A percentile compares a stretch with the other conserved stretches of the same genome.
phyloP scores from a whole-genome alignment of 345 rosid species.

The Barbarea vulgaris region DNA sequence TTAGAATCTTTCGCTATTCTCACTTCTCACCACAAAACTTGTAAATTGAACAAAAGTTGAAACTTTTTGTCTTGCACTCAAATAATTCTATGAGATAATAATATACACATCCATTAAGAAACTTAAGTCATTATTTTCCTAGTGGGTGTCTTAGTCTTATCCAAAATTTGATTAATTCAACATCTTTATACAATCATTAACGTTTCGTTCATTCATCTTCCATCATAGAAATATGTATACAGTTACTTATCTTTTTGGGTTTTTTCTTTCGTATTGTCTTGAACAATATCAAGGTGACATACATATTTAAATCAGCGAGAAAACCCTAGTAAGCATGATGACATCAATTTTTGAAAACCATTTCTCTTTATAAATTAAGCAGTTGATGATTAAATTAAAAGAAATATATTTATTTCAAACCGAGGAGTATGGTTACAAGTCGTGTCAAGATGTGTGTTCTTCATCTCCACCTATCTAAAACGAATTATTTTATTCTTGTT shows the following conservation, averaged over 20 bases:
- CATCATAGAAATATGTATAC: constrained; percentile 18
- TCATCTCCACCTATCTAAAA: constrained; percentile 41
- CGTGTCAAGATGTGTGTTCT: constrained; percentile 47
- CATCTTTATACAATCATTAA: constrained; percentile 23
- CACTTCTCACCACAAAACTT: neutral
- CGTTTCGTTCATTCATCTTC: constrained; percentile 13
- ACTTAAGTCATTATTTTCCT: neutral
- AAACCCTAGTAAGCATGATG: constrained; percentile 24
- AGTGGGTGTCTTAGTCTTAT: constrained; percentile 35
- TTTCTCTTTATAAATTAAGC: neutral
- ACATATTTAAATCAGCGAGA: constrained; percentile 14
- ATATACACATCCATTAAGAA: constrained; percentile 23
- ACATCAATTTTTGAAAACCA: constrained; percentile 1
- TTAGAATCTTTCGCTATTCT: neutral
- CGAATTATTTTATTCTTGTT: constrained; percentile 25
- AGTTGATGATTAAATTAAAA: neutral
- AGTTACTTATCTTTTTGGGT: constrained; percentile 28
- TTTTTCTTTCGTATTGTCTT: constrained; percentile 39
- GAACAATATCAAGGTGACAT: constrained; percentile 32
- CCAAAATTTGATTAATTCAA: constrained; percentile 31
- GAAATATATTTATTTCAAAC: constrained; percentile 13
- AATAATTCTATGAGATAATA: neutral
- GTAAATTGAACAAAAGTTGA: neutral
- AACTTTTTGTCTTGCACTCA: neutral
- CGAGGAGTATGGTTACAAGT: constrained; percentile 39